These are phyloP conservation scores for Pseudopithomyces maydicus DNA, from an alignment of 2,329 filamentous ascomycete species.

Conservation along the genomic window DNA sequence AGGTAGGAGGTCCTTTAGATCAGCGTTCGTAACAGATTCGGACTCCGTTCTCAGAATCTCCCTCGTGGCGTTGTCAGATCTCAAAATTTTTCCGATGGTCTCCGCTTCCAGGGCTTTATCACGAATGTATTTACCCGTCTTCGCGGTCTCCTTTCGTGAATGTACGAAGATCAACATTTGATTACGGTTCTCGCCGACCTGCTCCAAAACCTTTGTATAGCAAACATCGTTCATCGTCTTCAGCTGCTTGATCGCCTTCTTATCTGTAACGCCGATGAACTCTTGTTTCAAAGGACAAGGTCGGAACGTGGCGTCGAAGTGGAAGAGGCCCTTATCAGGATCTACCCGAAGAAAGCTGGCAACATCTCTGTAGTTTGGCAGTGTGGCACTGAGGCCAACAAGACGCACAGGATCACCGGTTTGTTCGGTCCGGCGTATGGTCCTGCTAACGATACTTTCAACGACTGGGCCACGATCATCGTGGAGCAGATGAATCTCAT, in stretches of 20 bases:
- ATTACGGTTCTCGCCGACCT: conserved; percentile 89
- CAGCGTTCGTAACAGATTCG: conserved; percentile 79
- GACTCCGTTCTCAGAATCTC: conserved; percentile 88
- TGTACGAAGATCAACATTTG: conserved; percentile 99
- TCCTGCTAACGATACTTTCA: conserved; percentile 95
- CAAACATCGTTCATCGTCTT: conserved; percentile 99
- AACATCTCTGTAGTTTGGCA: conserved; percentile 96
- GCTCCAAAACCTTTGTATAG: conserved; percentile 95
- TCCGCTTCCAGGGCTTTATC: conserved; percentile 98
- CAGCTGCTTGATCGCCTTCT: conserved; percentile 97
- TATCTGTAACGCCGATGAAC: conserved; percentile 95
- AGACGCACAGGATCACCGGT: conserved; percentile 92
- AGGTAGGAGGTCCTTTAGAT: conserved; percentile 90
- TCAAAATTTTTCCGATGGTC: conserved; percentile 93
- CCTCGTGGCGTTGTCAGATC: conserved; percentile 87
- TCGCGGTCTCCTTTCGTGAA: conserved; percentile 96
- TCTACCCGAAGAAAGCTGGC: conserved; percentile 94
- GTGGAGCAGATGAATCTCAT: conserved; percentile 96
- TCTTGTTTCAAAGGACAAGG: conserved; percentile 96
- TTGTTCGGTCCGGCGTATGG: conserved; percentile 90
- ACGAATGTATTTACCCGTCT: conserved; percentile 93
- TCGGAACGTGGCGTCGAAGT: conserved; percentile 92
- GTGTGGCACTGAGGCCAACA: conserved; percentile 88
- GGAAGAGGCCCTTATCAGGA: conserved; percentile 82
- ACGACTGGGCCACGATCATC: conserved; percentile 96